A percentile compares a stretch with the other conserved stretches of the same genome.
Evolutionary conservation across 345 rosid genomes (phyloP).

Genomic region (Eucalyptus paniculata): DNA sequence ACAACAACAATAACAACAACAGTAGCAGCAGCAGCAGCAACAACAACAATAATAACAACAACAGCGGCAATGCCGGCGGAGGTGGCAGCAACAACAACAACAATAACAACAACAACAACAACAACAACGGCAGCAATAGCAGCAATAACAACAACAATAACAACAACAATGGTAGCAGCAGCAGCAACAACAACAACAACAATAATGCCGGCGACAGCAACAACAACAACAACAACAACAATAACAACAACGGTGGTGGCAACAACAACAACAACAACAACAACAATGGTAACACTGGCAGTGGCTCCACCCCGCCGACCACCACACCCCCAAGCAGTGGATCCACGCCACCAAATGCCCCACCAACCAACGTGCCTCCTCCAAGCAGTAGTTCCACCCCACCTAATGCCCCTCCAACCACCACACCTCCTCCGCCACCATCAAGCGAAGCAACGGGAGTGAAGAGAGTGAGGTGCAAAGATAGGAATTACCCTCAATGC

Average conservation of each 20-base stretch:
- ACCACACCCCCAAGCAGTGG: neutral
- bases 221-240: neutral
- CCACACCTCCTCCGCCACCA: neutral
- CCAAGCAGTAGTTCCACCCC: neutral
- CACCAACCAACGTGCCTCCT: neutral
- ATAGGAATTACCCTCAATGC: slow-evolving; percentile 22
- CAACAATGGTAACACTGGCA: neutral
- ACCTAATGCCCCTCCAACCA: neutral
- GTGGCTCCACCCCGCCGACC: neutral
- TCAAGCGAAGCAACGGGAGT: slow-evolving; percentile 10
- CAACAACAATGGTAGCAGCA: neutral
- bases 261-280: too few relatives aligned
- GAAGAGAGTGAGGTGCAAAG: slow-evolving; percentile 19
- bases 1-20: accelerated
- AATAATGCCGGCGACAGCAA: accelerated
- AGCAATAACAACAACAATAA: neutral
- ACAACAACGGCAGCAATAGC: too few relatives aligned
- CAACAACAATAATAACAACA: accelerated
- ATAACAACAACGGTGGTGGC: too few relatives aligned
- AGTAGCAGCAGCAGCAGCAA: accelerated
- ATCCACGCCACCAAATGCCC: neutral
- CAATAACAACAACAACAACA: too few relatives aligned
- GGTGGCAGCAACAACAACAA: too few relatives aligned
- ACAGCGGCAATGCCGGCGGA: accelerated
- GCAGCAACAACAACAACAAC: neutral